Conservation (phyloP, 1,139 yeast species). For the Suhomyces terraborum region DNA sequence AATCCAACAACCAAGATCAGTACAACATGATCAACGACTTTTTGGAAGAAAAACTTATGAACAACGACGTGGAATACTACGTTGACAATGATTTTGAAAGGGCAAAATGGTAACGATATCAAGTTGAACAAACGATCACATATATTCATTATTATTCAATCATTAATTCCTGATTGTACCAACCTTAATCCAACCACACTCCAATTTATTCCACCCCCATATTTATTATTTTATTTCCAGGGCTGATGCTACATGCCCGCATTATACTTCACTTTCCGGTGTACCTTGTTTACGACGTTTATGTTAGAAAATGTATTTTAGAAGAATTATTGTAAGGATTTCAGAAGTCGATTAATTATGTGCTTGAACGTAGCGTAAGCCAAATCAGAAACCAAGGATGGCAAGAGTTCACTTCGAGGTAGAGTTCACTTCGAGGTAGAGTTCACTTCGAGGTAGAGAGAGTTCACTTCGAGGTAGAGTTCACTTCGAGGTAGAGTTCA, state of each 20-base stretch:
- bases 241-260: constrained; percentile 1
- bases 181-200: no score
- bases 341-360: not conserved
- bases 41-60: constrained; percentile 39
- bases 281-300: constrained; percentile 11
- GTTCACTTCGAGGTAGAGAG: no score
- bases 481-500: no score
- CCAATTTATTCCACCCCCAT: constrained; percentile 1
- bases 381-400: no score
- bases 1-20: constrained; percentile 26
- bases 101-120: constrained; percentile 7
- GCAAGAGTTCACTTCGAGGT: no score
- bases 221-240: constrained; percentile 9
- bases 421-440: no score
- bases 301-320: constrained; percentile 9
- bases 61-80: constrained; percentile 16
- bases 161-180: no score
- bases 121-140: not conserved
- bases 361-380: no score
- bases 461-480: no score
- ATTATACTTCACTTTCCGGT: constrained; percentile 11
- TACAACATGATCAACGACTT: constrained; percentile 46
- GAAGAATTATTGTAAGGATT: not conserved
- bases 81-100: constrained; percentile 12
- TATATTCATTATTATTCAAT: constrained; percentile 2